Conservation (phyloP, 2,329 filamentous ascomycete genomes). For the Dothideomycetes sp. region DNA sequence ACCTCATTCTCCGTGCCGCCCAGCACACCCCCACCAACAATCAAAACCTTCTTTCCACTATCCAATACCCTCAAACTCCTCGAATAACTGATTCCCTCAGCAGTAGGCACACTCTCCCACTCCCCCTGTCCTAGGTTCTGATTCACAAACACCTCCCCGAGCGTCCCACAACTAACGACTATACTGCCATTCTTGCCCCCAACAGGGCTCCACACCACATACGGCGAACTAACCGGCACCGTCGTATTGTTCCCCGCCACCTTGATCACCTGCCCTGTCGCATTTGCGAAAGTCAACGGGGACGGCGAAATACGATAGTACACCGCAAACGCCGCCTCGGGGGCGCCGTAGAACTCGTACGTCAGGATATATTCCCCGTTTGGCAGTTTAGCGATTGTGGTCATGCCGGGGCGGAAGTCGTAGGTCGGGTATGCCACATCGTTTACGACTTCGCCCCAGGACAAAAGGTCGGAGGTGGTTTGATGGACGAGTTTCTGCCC, state of each 20-base stretch:
- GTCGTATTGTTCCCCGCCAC: conserved; percentile 36
- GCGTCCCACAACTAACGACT: conserved; percentile 32
- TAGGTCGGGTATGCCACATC: conserved; percentile 55
- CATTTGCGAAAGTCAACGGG: conserved; percentile 36
- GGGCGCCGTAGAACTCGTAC: conserved; percentile 50
- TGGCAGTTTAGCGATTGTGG: conserved; percentile 45
- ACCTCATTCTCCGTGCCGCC: conserved; percentile 14
- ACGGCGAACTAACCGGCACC: conserved; percentile 35
- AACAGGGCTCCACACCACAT: conserved; percentile 40
- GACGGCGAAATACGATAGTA: conserved; percentile 40
- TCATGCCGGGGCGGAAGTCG: conserved; percentile 57
- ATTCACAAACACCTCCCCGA: conserved; percentile 36
- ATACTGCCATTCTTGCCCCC: conserved; percentile 39
- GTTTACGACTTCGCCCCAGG: conserved; percentile 48
- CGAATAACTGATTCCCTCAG: conserved; percentile 33
- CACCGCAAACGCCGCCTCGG: conserved; percentile 34
- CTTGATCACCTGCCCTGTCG: conserved; percentile 29
- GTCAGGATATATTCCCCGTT: conserved; percentile 52
- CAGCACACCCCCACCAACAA: conserved; percentile 28
- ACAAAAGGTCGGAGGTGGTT: conserved; percentile 45
- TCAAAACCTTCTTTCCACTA: conserved; percentile 26
- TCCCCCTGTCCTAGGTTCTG: conserved; percentile 30
- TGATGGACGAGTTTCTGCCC: conserved; percentile 62
- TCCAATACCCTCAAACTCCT: conserved; percentile 34
- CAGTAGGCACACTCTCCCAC: conserved; percentile 35